A percentile compares a stretch with the other conserved stretches of the same genome.
Evolutionary conservation across 2,329 filamentous ascomycete genomes (phyloP).

Genomic region (Parasarocladium wereldwijsianum): DNA sequence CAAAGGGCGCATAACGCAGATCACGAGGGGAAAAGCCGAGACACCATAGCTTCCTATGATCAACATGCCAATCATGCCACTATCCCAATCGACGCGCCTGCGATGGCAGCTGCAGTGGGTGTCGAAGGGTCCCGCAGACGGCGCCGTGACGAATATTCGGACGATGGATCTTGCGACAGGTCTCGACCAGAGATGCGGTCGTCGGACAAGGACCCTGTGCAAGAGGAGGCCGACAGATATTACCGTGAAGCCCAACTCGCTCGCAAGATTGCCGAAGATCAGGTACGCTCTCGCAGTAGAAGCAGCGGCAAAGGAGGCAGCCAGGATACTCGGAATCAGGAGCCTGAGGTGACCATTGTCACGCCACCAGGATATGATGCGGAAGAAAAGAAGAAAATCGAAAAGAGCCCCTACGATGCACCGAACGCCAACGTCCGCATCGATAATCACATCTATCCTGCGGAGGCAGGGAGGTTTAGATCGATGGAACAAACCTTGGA

Average conservation of each 20-base stretch:
- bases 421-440: slow-evolving; percentile 51
- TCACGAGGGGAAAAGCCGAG: slow-evolving; percentile 24
- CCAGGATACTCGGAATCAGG: slow-evolving; percentile 11
- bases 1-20: slow-evolving; percentile 10
- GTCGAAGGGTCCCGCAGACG: slow-evolving; percentile 21
- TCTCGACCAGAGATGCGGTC: no score
- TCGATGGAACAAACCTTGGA: slow-evolving; percentile 12
- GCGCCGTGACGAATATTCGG: slow-evolving; percentile 15
- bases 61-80: slow-evolving; percentile 32
- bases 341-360: slow-evolving; percentile 29
- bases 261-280: slow-evolving; percentile 36
- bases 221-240: slow-evolving; percentile 41
- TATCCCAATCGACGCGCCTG: slow-evolving; percentile 29
- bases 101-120: slow-evolving; percentile 30
- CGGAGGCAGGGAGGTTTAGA: slow-evolving; percentile 27
- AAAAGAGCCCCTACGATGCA: slow-evolving; percentile 36
- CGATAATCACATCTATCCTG: slow-evolving; percentile 42
- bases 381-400: slow-evolving; percentile 23
- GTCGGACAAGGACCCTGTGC: slow-evolving; percentile 27
- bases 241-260: slow-evolving; percentile 42
- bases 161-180: slow-evolving; percentile 19
- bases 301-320: slow-evolving; percentile 13
- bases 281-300: slow-evolving; percentile 35
- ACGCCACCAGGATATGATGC: slow-evolving; percentile 36
- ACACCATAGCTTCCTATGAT: slow-evolving; percentile 28